Base-by-base conservation (phyloP, 306 rosid genomes). In the Neltuma alba region DNA sequence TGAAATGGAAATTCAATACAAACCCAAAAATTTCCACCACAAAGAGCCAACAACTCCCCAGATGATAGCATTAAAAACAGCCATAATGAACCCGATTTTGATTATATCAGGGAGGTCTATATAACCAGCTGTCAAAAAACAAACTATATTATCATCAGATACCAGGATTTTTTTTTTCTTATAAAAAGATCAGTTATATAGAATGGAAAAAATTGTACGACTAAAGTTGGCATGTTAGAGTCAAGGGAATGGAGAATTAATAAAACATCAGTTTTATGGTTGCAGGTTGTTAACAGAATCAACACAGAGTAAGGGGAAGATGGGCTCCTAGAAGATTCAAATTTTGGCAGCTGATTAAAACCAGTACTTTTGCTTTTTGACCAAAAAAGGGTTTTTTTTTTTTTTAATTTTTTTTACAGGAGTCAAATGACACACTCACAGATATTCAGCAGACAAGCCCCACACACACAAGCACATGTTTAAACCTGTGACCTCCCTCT, bases 21-120 rank as follows among this genome's bases (percentile, higher is more conserved):
- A 82, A 34, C 98, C 98, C 80, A 91, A 87, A 87, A 93, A 83
- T 84, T 91, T 95, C 98, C 99, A 95, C 98, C 99, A 95, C 38
- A 91, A 37, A 66, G 86, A 63, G 72, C 98, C 99, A 70, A 88
- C 93, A 13, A 85, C 82, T 33, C 72, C 90, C 99, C 97, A 95
- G 79, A 93, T 90, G 84, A 72, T 57, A 40, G 90, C 92, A 60
- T 95, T 95, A 40, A 91, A 27, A 25, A 89, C 42, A 9, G 98
- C 92, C 96, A 93, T 93, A 76, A 83, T 70, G 31, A 95, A 87
- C 18, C 98, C 99, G 3, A 83, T 36, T 80, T 83, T 91, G 87
- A 95, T 88, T 48, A 95, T 85, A 65, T 93, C 94, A 5, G 96
- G 96, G 69, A 95, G 97, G 21, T 93, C 96, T 14, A 91, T 74